Percentiles rank a stretch among this genome's conserved stretches.
Conservation (phyloP, 2,329 filamentous ascomycete genomes). For the Fusarium hainanense region DNA sequence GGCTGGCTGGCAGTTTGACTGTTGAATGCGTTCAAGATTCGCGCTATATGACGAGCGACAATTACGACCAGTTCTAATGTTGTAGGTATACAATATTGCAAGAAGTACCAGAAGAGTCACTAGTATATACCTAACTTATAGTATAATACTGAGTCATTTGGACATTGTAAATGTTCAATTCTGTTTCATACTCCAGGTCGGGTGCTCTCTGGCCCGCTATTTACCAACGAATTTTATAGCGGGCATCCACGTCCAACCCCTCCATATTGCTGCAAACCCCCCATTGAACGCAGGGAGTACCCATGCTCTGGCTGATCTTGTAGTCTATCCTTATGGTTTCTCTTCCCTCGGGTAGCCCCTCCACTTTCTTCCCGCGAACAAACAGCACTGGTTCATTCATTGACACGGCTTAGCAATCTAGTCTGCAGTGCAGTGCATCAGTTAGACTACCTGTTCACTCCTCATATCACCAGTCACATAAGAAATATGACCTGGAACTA, state of each 20-base stretch:
- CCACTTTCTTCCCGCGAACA: slow-evolving; percentile 26
- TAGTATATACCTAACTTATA: neutral
- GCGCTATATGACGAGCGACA: neutral
- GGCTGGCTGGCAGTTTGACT: neutral
- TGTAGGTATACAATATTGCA: neutral
- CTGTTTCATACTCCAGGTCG: neutral
- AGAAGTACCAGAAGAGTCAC: neutral
- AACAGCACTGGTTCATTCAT: slow-evolving; percentile 11
- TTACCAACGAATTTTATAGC: slow-evolving; percentile 9
- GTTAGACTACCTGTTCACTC: neutral
- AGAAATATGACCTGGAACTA: slow-evolving; percentile 38
- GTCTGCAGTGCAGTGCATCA: neutral
- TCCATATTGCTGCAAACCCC: slow-evolving; percentile 25
- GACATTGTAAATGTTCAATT: neutral
- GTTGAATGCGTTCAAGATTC: neutral
- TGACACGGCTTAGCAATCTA: neutral
- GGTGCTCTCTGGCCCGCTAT: neutral
- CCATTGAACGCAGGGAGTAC: slow-evolving; percentile 19
- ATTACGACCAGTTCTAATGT: neutral
- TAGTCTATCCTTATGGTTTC: slow-evolving; percentile 9
- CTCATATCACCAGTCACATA: neutral
- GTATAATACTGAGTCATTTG: neutral
- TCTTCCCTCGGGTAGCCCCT: slow-evolving; percentile 27
- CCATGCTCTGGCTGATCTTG: slow-evolving; percentile 24
- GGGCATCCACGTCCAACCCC: slow-evolving; percentile 15